Evolutionary conservation across 495 filamentous ascomycete genomes (phyloP).

Genomic region (Neurospora africana): DNA sequence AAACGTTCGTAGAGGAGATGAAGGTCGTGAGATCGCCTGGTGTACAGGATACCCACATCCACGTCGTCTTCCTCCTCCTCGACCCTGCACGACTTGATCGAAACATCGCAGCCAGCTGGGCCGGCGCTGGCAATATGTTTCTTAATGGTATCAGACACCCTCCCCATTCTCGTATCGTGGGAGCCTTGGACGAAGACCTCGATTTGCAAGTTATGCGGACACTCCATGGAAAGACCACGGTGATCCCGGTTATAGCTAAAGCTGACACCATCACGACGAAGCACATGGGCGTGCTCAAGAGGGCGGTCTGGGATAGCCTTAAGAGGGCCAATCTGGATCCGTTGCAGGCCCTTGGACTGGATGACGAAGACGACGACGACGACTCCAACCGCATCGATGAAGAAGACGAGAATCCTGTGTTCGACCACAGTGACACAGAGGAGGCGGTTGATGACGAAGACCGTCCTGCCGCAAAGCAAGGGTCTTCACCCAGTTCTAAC

Average conservation of each 20-base stretch:
- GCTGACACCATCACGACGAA: conserved; percentile 89
- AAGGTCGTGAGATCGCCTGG: conserved; percentile 91
- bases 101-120: conserved; percentile 62
- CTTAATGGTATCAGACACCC: conserved; percentile 39
- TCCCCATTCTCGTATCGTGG: conserved; percentile 38
- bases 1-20: conserved; percentile 95
- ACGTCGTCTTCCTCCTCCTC: conserved; percentile 86
- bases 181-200: conserved; percentile 75
- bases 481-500: conserved; percentile 29
- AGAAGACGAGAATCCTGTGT: conserved; percentile 45
- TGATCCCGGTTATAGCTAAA: conserved; percentile 93
- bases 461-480: conserved; percentile 21
- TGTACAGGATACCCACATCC: conserved; percentile 91
- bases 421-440: conserved; percentile 17
- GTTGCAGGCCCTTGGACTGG: conserved; percentile 72
- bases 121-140: conserved; percentile 41
- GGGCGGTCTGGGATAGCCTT: conserved; percentile 78
- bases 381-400: conserved; percentile 46
- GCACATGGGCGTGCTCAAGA: conserved; percentile 90
- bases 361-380: conserved; percentile 57
- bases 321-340: conserved; percentile 82
- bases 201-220: conserved; percentile 84
- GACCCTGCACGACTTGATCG: conserved; percentile 80
- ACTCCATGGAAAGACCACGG: conserved; percentile 87
- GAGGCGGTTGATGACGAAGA: conserved; percentile 16